These are phyloP conservation scores for Botrytis medusae DNA, from an alignment of 2,329 filamentous ascomycete species.

Conservation along the genomic window DNA sequence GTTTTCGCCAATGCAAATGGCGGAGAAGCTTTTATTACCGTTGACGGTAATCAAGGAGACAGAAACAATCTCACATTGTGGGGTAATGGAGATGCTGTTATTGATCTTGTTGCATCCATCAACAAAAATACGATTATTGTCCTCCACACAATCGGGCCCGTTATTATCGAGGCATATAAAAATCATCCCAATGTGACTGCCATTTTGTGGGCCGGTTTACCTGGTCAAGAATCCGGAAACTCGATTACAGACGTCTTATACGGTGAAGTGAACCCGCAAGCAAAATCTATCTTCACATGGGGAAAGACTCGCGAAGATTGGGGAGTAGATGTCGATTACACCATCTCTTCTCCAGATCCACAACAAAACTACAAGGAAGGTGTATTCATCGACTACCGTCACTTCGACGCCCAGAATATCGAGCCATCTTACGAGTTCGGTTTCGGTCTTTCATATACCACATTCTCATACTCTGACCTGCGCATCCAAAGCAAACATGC, in stretches of 20 bases:
- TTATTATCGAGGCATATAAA: conserved; percentile 73
- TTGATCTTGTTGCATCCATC: conserved; percentile 72
- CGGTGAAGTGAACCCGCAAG: conserved; percentile 73
- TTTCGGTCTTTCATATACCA: conserved; percentile 77
- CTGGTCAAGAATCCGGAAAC: conserved; percentile 82
- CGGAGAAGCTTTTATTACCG: conserved; percentile 80
- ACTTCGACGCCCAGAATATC: conserved; percentile 64
- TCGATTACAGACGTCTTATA: conserved; percentile 78
- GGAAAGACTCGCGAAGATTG: conserved; percentile 49
- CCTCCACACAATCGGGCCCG: conserved; percentile 81
- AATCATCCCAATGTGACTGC: conserved; percentile 78
- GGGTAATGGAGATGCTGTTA: conserved; percentile 76
- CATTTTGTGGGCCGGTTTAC: conserved; percentile 80
- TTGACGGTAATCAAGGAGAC: conserved; percentile 83
- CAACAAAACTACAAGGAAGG: conserved; percentile 76
- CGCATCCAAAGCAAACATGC: conserved; percentile 38
- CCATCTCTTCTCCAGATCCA: conserved; percentile 49
- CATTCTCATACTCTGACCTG: conserved; percentile 70
- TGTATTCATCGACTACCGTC: conserved; percentile 77
- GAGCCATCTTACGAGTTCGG: conserved; percentile 79
- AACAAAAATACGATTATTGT: conserved; percentile 90
- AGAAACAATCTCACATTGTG: conserved; percentile 91
- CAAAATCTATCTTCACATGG: conserved; percentile 78
- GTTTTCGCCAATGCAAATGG: conserved; percentile 87
- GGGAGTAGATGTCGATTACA: conserved; percentile 47